phyloP scores from a whole-genome alignment of 2,329 filamentous ascomycete species.

The Penicillium psychrosexuale region DNA sequence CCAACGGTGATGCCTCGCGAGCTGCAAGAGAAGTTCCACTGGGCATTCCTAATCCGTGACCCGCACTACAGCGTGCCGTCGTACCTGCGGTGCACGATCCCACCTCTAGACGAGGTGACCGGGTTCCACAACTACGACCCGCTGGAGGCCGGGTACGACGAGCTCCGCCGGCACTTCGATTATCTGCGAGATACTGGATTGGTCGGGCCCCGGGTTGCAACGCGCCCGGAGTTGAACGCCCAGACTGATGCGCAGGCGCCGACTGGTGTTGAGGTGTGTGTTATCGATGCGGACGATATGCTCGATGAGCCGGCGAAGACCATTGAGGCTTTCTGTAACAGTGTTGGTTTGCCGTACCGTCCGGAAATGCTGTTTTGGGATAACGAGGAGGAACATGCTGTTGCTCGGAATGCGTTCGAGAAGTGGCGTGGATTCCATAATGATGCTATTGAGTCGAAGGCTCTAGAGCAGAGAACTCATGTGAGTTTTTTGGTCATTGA shows the following conservation, averaged over 20 bases:
- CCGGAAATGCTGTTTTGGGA: slow-evolving; percentile 83
- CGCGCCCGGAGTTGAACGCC: slow-evolving; percentile 22
- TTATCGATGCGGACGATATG: slow-evolving; percentile 91
- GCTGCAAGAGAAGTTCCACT: slow-evolving; percentile 78
- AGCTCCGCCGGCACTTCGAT: slow-evolving; percentile 83
- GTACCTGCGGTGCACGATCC: slow-evolving; percentile 90
- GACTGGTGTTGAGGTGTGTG: slow-evolving; percentile 62
- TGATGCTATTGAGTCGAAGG: slow-evolving; percentile 80
- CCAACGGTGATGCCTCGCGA: slow-evolving; percentile 78
- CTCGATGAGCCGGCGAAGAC: slow-evolving; percentile 77
- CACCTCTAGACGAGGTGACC: slow-evolving; percentile 76
- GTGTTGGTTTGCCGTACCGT: slow-evolving; percentile 72
- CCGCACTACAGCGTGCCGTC: slow-evolving; percentile 88
- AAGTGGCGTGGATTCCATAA: slow-evolving; percentile 98
- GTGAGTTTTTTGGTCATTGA: slow-evolving; percentile 31
- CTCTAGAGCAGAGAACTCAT: slow-evolving; percentile 60
- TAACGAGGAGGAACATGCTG: slow-evolving; percentile 65
- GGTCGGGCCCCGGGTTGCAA: slow-evolving; percentile 65
- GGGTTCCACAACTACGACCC: slow-evolving; percentile 86
- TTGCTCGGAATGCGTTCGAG: slow-evolving; percentile 74
- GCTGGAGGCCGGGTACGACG: slow-evolving; percentile 82
- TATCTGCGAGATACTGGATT: slow-evolving; percentile 68
- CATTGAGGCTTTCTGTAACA: slow-evolving; percentile 75
- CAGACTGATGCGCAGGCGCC: slow-evolving; percentile 24
- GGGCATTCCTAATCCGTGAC: slow-evolving; percentile 94